These are phyloP conservation scores for Pseudogymnoascus sp. DNA, from an alignment of 2,329 filamentous ascomycete genomes.

Conservation along the genomic window DNA sequence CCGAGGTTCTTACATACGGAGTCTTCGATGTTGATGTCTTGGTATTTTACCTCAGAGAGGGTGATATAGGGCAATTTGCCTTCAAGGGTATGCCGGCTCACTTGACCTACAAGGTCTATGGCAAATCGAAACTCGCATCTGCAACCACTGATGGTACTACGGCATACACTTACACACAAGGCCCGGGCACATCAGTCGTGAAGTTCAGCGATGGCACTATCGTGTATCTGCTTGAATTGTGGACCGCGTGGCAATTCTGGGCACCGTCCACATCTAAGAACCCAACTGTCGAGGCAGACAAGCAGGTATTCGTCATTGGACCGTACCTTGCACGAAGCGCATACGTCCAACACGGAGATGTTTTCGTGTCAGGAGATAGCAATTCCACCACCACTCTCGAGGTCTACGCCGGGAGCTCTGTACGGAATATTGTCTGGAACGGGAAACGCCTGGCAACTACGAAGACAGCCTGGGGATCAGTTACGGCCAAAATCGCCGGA, in stretches of 20 bases:
- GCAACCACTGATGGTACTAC: conserved; percentile 24
- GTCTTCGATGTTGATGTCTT: conserved; percentile 38
- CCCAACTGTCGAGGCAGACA: conserved; percentile 35
- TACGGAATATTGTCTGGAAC: conserved; percentile 38
- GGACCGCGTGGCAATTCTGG: conserved; percentile 48
- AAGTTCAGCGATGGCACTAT: conserved; percentile 41
- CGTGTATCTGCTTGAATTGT: conserved; percentile 43
- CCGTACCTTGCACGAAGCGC: conserved; percentile 37
- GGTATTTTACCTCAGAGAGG: conserved; percentile 40
- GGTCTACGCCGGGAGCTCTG: conserved; percentile 33
- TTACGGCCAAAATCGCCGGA: conserved; percentile 34
- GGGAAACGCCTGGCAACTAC: conserved; percentile 30
- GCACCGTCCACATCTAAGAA: conserved; percentile 39
- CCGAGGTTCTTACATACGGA: conserved; percentile 40
- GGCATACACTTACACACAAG: conserved; percentile 39
- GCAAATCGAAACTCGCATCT: conserved; percentile 29
- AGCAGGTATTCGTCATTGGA: conserved; percentile 39
- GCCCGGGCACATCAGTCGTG: conserved; percentile 36
- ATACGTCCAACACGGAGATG: conserved; percentile 26
- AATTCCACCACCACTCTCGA: conserved; percentile 34
- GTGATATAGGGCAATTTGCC: conserved; percentile 41
- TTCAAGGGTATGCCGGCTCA: conserved; percentile 32
- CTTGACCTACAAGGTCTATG: conserved; percentile 34
- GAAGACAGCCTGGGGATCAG: conserved; percentile 36
- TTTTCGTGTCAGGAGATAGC: conserved; percentile 34